Conservation (phyloP, 139 green algal species). For the Micractinium sp. region DNA sequence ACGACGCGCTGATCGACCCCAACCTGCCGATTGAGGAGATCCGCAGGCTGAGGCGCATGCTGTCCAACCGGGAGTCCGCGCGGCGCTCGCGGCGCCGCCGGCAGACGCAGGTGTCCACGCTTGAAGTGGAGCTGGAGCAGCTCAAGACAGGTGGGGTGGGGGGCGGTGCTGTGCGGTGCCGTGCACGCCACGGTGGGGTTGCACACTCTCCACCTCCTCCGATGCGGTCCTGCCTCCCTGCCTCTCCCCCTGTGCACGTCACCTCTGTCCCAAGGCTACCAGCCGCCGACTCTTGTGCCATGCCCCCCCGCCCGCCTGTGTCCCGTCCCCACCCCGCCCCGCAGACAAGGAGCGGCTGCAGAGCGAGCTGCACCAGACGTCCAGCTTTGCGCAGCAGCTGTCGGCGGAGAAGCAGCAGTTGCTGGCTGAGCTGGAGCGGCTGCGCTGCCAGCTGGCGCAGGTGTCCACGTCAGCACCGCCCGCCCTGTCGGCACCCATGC, state of each 20-base stretch:
- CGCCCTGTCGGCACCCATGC: background rate
- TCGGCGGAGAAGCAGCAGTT: background rate
- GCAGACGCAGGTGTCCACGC: slow-evolving; percentile 84
- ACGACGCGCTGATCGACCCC: slow-evolving; percentile 42
- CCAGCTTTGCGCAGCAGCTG: slow-evolving; percentile 5
- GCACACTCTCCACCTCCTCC: too few relatives aligned
- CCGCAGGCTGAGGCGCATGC: slow-evolving; percentile 72
- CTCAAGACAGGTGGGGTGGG: slow-evolving; percentile 6
- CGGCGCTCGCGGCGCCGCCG: slow-evolving; percentile 81
- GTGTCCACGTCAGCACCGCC: background rate
- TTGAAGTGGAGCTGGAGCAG: slow-evolving; percentile 72
- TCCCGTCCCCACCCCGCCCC: background rate
- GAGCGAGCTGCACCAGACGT: slow-evolving; percentile 3
- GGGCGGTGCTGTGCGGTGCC: background rate
- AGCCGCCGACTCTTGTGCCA: background rate
- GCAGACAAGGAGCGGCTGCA: slow-evolving; percentile 14
- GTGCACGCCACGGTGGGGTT: background rate
- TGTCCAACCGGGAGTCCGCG: slow-evolving; percentile 90
- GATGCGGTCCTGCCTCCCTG: background rate
- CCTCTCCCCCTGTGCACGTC: background rate
- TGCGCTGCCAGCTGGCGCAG: slow-evolving; percentile 5
- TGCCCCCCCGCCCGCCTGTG: background rate
- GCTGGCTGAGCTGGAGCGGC: slow-evolving; percentile 8
- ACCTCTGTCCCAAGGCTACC: background rate
- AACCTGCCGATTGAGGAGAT: slow-evolving; percentile 36